Evolutionary conservation across 371 early-diverging fungal species (phyloP).

Genomic region (Mortierella sp.): DNA sequence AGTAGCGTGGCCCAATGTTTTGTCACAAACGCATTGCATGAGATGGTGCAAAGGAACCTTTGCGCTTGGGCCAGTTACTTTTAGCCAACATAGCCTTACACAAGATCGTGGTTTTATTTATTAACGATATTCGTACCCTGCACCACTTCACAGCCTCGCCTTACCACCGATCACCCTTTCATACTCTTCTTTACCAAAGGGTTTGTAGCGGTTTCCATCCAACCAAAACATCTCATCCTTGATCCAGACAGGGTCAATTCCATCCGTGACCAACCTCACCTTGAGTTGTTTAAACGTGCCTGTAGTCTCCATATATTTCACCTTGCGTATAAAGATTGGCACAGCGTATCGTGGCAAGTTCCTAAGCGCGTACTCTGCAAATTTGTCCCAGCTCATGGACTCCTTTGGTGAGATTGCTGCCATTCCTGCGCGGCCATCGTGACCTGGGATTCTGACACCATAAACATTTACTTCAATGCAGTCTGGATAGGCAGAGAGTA

Average conservation of each 20-base stretch:
- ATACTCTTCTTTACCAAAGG: slow-evolving; percentile 55
- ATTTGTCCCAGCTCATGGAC: slow-evolving; percentile 45
- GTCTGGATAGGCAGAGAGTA: slow-evolving; percentile 66
- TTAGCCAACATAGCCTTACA: too few species aligned
- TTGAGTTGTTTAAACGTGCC: slow-evolving; percentile 72
- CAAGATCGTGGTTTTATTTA: background rate
- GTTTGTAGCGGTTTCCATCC: slow-evolving; percentile 60
- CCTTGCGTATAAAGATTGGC: slow-evolving; percentile 70
- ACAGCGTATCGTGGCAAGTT: slow-evolving; percentile 73
- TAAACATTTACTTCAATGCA: slow-evolving; percentile 76
- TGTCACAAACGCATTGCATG: too few species aligned
- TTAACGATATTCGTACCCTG: background rate
- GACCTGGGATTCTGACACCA: slow-evolving; percentile 64
- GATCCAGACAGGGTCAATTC: slow-evolving; percentile 56
- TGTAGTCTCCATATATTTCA: slow-evolving; percentile 63
- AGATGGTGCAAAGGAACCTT: too few species aligned
- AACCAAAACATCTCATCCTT: slow-evolving; percentile 64
- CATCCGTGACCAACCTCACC: slow-evolving; percentile 62
- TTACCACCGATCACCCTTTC: slow-evolving; percentile 33
- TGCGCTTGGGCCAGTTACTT: too few species aligned
- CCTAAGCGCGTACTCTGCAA: slow-evolving; percentile 53
- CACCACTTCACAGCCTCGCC: slow-evolving; percentile 27
- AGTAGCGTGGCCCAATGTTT: too few species aligned
- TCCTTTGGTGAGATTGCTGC: slow-evolving; percentile 67
- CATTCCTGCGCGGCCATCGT: slow-evolving; percentile 85